A percentile compares a stretch with the other conserved stretches of the same genome.
These are phyloP conservation scores for Trametes pubescens DNA, from an alignment of 1,284 basidiomycete species.

Conservation along the genomic window DNA sequence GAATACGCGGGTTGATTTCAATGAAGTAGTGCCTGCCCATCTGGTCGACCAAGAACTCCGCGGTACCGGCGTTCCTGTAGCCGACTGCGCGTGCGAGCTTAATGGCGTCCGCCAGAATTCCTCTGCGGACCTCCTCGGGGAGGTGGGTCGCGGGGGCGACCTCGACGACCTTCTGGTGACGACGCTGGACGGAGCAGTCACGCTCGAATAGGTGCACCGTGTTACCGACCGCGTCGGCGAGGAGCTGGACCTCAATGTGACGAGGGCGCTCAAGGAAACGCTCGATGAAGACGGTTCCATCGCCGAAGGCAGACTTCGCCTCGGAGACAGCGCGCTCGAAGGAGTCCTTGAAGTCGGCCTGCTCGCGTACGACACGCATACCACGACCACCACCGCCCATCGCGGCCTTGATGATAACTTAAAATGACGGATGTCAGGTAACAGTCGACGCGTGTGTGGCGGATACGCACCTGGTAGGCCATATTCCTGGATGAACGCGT, in stretches of 20 bases:
- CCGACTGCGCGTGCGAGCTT: slow-evolving; percentile 92
- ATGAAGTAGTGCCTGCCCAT: slow-evolving; percentile 98
- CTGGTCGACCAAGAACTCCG: slow-evolving; percentile 97
- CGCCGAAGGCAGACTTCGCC: slow-evolving; percentile 96
- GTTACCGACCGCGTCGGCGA: slow-evolving; percentile 93
- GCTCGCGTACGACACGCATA: slow-evolving; percentile 97
- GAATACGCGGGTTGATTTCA: slow-evolving; percentile 98
- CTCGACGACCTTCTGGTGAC: slow-evolving; percentile 99
- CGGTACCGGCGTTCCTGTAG: slow-evolving; percentile 97
- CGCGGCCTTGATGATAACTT: slow-evolving; percentile 97
- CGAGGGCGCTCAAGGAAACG: slow-evolving; percentile 96
- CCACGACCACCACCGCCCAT: slow-evolving; percentile 99
- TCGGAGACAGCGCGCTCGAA: slow-evolving; percentile 96
- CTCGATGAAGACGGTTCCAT: slow-evolving; percentile 99
- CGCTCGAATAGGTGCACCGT: slow-evolving; percentile 98
- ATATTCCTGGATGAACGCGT: slow-evolving; percentile 91
- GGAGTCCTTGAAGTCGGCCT: slow-evolving; percentile 88
- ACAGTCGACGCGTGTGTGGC: neutral
- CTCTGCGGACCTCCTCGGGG: slow-evolving; percentile 89
- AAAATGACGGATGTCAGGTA: slow-evolving; percentile 5
- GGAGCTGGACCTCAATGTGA: slow-evolving; percentile 97
- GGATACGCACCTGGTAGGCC: slow-evolving; percentile 85
- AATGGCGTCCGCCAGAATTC: slow-evolving; percentile 92
- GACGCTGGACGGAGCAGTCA: slow-evolving; percentile 97
- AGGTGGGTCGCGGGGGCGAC: slow-evolving; percentile 97